A percentile compares a stretch with the other conserved stretches of the same genome.
Evolutionary conservation across 73 alveolate genomes (phyloP).

Genomic region (Paramecium pentaurelia): DNA sequence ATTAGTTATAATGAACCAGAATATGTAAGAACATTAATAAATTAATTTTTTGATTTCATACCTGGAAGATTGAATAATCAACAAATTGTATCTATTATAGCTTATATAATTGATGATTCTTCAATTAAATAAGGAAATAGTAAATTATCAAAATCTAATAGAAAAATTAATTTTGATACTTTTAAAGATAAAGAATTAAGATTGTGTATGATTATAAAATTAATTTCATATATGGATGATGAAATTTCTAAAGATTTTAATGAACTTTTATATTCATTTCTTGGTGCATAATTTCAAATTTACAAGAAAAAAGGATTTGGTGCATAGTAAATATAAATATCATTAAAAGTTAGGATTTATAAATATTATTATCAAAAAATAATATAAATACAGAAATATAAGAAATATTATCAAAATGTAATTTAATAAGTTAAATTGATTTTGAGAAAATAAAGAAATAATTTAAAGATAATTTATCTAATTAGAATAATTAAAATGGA

Average conservation of each 20-base stretch:
- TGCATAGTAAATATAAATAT: not conserved
- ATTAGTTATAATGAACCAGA: not conserved
- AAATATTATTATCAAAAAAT: not conserved
- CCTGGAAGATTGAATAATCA: not conserved
- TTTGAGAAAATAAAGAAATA: not conserved
- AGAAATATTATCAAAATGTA: not conserved
- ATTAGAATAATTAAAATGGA: not conserved
- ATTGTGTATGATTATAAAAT: not conserved
- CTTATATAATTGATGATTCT: not conserved
- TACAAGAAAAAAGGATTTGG: slow-evolving; percentile 9
- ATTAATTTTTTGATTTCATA: not conserved
- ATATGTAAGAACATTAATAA: not conserved
- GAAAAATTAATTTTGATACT: not conserved
- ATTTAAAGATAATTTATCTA: not conserved
- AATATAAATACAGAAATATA: not conserved
- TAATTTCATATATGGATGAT: not conserved
- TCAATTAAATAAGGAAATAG: not conserved
- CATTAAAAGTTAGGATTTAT: not conserved
- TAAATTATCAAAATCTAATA: not conserved
- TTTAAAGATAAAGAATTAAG: not conserved
- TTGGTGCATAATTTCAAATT: not conserved
- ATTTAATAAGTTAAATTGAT: not conserved
- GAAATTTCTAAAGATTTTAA: not conserved
- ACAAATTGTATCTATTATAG: not conserved
- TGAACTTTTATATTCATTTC: not conserved